Base-by-base conservation (phyloP, 2,329 filamentous ascomycete genomes). In the Mycogone perniciosa region DNA sequence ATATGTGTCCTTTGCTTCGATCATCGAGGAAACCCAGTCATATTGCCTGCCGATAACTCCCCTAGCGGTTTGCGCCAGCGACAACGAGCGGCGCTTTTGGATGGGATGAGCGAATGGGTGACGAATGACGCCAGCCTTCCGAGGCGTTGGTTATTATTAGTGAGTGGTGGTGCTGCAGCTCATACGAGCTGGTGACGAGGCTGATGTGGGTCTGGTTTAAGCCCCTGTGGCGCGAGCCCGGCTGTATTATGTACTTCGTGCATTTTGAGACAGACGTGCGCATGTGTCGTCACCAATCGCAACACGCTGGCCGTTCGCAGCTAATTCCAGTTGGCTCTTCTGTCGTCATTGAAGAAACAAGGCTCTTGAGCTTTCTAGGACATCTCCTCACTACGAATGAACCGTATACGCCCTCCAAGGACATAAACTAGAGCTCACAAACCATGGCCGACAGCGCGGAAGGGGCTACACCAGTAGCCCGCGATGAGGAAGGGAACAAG, bases 401-500 rank as follows among this genome's bases (percentile, higher is more conserved):
- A 33, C 48, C 52, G 44, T 46, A 46, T 45, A 47, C 46, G 42
- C 46, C 48, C 48, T 46, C 50, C 37, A 20, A 35, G 43, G 37
- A 41, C 5, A 38, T 29, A 43, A 45, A 37, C 31, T 30, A 27
- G 38, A 31, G 38, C 49, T 49, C 45, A 40, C 7, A 9, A 46
- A 56, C 49, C 53, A 69, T 69, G 67, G 64, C 65, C 37, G 66
- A 65, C 56, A 58, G 60, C 47, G 57, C 58, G 26, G 60, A 66
- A 39, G 65, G 60, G 56, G 58, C 64, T 51, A 47, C 47, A 42
- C 30, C 47, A n/a, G 51, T 30, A 29, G 46, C 59, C 45, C 62
- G 52, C 30, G 58, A 63, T 27, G 80, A 84, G 44, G 80, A 80
- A 34, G 84, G 86, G 60, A 97, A 95, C 75, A 96, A 96, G 70